These are phyloP conservation scores for Ceratobasidium sp. DNA, from an alignment of 1,284 basidiomycete species.

Conservation along the genomic window DNA sequence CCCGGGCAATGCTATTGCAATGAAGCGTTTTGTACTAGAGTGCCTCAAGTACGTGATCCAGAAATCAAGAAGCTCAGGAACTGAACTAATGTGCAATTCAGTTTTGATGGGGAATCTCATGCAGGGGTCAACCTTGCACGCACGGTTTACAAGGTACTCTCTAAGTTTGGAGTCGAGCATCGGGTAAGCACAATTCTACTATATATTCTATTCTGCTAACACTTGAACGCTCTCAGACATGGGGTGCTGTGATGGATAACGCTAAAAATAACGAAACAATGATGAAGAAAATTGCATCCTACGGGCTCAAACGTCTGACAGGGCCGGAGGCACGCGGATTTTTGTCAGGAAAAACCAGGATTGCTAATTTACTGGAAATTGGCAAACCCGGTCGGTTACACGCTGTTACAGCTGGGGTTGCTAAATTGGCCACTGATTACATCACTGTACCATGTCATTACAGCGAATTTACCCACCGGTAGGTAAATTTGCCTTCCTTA, in stretches of 20 bases:
- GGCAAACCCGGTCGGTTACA: too few relatives aligned
- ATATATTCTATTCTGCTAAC: background rate
- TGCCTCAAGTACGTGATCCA: constrained; percentile 1
- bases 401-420: too few relatives aligned
- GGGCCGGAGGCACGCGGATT: background rate
- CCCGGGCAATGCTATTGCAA: background rate
- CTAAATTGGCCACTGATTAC: too few relatives aligned
- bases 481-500: too few relatives aligned
- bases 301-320: background rate
- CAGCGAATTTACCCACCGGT: too few relatives aligned
- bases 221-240: background rate
- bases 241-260: background rate
- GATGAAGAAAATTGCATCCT: background rate
- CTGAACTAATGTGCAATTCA: background rate
- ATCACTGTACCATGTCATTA: too few relatives aligned
- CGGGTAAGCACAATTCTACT: background rate
- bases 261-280: background rate
- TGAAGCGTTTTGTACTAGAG: background rate
- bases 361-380: background rate
- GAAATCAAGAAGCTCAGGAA: too few relatives aligned
- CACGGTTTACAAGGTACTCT: background rate
- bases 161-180: background rate
- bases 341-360: too few relatives aligned
- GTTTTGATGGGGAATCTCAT: background rate
- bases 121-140: background rate